Percentiles rank a stretch among this genome's conserved stretches.
Evolutionary conservation across 345 rosid genomes (phyloP).

Genomic region (Pistacia atlantica): DNA sequence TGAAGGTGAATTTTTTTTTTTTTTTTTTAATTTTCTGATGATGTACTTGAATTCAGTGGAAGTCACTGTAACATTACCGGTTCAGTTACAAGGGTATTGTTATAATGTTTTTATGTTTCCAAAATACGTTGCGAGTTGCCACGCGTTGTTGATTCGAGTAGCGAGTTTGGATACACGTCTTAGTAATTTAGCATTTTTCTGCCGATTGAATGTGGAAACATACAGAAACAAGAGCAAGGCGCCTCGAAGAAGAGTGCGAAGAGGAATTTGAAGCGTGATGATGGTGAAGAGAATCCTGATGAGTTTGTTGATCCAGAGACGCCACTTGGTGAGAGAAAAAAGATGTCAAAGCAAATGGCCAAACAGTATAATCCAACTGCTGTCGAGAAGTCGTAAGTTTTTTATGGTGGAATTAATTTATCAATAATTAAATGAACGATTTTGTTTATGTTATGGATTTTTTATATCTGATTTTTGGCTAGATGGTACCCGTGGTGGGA

Average conservation of each 20-base stretch:
- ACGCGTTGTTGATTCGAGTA: no score
- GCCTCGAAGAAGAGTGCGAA: conserved; percentile 60
- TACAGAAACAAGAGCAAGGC: conserved; percentile 49
- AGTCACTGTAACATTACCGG: no score
- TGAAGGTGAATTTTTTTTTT: conserved; percentile 41
- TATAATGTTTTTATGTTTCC: no score
- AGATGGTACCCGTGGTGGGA: conserved; percentile 99
- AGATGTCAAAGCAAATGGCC: conserved; percentile 79
- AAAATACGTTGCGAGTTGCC: no score
- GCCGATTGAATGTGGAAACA: neutral
- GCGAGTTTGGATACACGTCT: no score
- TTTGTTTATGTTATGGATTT: conserved; percentile 10
- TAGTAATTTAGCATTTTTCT: neutral
- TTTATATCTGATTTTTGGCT: conserved; percentile 16
- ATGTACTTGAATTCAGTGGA: neutral
- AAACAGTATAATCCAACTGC: conserved; percentile 78
- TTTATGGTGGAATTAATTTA: neutral
- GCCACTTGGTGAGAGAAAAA: conserved; percentile 72
- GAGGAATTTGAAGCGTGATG: conserved; percentile 63
- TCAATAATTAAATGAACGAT: neutral
- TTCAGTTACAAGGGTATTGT: no score
- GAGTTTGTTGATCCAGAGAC: conserved; percentile 85
- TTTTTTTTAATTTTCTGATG: neutral
- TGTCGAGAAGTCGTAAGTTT: conserved; percentile 84
- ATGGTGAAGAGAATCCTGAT: conserved; percentile 60